Percentiles rank a stretch among this genome's conserved stretches.
phyloP scores from a whole-genome alignment of 768 basidiomycete genomes.

The Tubosaeta sp. region DNA sequence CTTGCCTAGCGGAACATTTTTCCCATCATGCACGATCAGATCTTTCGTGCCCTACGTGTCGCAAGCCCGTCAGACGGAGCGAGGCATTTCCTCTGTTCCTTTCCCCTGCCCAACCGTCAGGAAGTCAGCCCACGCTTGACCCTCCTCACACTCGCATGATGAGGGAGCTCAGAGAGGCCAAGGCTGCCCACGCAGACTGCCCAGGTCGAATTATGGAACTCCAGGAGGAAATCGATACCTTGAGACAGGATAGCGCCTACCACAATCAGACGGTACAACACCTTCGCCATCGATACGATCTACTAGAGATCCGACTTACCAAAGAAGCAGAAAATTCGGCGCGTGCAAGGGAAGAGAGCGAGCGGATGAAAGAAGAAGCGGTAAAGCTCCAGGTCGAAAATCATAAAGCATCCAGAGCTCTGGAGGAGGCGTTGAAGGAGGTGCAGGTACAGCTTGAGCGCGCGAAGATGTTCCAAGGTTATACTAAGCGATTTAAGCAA shows the following conservation, averaged over 20 bases:
- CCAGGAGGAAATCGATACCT: conserved; percentile 9
- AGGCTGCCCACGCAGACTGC: conserved; percentile 13
- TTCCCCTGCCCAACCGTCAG: conserved; percentile 12
- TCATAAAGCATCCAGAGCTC: conserved; percentile 14
- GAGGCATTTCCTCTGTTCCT: conserved; percentile 28
- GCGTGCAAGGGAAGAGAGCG: conserved; percentile 11
- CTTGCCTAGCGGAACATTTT: conserved; percentile 24
- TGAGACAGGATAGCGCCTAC: conserved; percentile 5
- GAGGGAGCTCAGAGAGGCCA: conserved; percentile 12
- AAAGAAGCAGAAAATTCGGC: conserved; percentile 5
- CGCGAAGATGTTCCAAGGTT: conserved; percentile 20
- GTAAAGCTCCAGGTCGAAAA: conserved; percentile 21
- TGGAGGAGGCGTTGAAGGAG: conserved; percentile 16
- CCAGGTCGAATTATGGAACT: conserved; percentile 5
- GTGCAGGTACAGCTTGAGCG: conserved; percentile 16
- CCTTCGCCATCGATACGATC: conserved; percentile 14
- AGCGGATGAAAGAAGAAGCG: conserved; percentile 17
- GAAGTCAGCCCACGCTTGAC: conserved; percentile 2
- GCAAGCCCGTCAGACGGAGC: conserved; percentile 24
- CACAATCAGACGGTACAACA: conserved; percentile 9
- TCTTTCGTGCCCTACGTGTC: conserved; percentile 27
- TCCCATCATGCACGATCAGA: conserved; percentile 4
- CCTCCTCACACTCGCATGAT: conserved; percentile 5
- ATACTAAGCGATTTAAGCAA: conserved; percentile 16
- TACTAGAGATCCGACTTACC: conserved; percentile 8